Base-by-base conservation (phyloP, 495 filamentous ascomycete genomes). In the Ramalina peruviana region DNA sequence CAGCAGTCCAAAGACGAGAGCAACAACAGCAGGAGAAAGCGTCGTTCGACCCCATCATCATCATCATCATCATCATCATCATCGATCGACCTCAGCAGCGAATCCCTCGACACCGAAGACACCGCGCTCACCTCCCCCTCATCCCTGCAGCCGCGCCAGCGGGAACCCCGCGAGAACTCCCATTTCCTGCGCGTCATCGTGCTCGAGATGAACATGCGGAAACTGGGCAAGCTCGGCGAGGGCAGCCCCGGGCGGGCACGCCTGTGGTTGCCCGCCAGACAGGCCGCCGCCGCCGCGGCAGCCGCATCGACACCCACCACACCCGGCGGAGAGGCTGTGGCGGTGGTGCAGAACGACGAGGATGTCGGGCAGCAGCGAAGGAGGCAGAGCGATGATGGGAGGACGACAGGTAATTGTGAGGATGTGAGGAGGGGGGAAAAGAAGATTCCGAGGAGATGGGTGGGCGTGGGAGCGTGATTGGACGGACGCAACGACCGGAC, bases 121-220 rank as follows among this genome's bases (percentile, higher is more conserved):
- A 44, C 45, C 10, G 50, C 48, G 23, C 36, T 52, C 30, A 39
- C 43, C 37, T 45, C 52, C 25, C 48, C 49, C 25, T 39, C 36
- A 6, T 27, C 49, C 1, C 49, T 55, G 6, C 23, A 36, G 47
- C 72, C 83, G 11, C 81, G 87, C 13, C 89, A 89, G 61, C 80
- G 92, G 13, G 92, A 96, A 62, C 79, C 86, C 55, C 78, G 92
- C 36, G 92, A 98, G 62, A 98, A 98, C 61, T 78, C 83, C 21
- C 83, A 96, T 56, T 98, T 97, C 67, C 80, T 98, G 45, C 80
- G 92, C 26, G 82, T 97, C 58, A 86, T 93, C 25, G 90, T 96
- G 48, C 73, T 96, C 59, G 92, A 98, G 67, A 94, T 95, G 84
- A 86, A 90, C 51, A 98, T 98, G 92, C 82, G 89, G 27, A 81